phyloP scores from a whole-genome alignment of 2,329 filamentous ascomycete genomes.

The Pestalotiopsis sp. region DNA sequence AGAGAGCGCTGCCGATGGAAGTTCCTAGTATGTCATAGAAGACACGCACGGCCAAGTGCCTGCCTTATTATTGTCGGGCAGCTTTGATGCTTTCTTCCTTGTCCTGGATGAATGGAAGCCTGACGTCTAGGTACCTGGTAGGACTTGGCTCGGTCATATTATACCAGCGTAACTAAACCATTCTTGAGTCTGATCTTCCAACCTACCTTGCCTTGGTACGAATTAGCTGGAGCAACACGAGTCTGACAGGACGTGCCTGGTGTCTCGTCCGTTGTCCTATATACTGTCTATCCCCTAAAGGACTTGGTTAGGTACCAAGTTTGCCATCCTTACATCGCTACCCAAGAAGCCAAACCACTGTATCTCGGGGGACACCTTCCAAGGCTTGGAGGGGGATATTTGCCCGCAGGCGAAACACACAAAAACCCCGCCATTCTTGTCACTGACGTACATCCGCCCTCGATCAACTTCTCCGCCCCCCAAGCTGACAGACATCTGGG shows the following conservation, averaged over 20 bases:
- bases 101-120: neutral
- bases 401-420: conserved; percentile 12
- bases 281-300: too few species aligned
- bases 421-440: conserved; percentile 15
- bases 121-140: neutral
- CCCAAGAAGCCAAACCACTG: neutral
- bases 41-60: neutral
- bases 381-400: neutral
- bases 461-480: neutral
- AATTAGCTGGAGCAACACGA: neutral
- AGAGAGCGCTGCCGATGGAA: too few species aligned
- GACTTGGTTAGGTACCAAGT: too few species aligned
- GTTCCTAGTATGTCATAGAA: too few species aligned
- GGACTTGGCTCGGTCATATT: neutral
- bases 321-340: neutral
- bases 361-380: neutral
- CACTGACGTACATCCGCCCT: conserved; percentile 10
- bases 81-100: neutral
- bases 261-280: too few species aligned
- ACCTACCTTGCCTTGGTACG: neutral
- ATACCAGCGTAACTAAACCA: neutral
- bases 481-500: neutral
- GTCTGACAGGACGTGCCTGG: neutral
- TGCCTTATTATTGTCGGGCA: neutral
- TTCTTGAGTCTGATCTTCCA: neutral